Percentiles rank a stretch among this genome's conserved stretches.
These are phyloP conservation scores for Boletus reticulatus DNA, from an alignment of 768 basidiomycete genomes.

Conservation along the genomic window DNA sequence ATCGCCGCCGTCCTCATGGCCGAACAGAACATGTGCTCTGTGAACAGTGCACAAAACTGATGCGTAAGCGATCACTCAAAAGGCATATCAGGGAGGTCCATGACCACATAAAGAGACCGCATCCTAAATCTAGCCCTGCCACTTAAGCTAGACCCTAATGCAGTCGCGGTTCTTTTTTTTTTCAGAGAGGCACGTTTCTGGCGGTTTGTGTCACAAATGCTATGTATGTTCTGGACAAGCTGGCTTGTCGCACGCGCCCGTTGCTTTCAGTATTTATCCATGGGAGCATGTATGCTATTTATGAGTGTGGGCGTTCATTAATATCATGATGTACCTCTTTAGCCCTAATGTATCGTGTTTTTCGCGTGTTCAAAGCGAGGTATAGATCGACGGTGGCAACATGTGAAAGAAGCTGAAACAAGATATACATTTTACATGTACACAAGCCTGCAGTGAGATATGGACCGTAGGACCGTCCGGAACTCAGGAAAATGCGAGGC, in stretches of 20 bases:
- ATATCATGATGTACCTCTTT: neutral
- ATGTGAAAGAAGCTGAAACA: neutral
- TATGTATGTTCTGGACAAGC: neutral
- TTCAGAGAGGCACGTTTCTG: neutral
- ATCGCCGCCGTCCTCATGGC: neutral
- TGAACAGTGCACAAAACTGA: constrained; percentile 7
- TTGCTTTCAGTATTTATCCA: neutral
- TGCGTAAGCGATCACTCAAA: constrained; percentile 17
- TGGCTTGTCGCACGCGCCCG: neutral
- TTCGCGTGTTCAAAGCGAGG: neutral
- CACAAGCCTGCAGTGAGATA: neutral
- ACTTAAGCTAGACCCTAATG: neutral
- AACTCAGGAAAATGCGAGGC: constrained; percentile 50
- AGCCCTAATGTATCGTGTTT: neutral
- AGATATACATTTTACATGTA: neutral
- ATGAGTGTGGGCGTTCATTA: neutral
- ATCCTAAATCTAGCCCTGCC: neutral
- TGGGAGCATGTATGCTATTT: neutral
- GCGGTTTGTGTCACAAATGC: neutral
- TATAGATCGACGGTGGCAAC: neutral
- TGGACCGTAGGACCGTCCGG: neutral
- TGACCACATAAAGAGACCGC: constrained; percentile 13
- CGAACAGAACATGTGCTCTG: neutral
- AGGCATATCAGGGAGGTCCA: constrained; percentile 24
- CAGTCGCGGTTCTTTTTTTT: neutral